phyloP scores from a whole-genome alignment of 2,329 filamentous ascomycete species.

The Monosporascus cannonballus region DNA sequence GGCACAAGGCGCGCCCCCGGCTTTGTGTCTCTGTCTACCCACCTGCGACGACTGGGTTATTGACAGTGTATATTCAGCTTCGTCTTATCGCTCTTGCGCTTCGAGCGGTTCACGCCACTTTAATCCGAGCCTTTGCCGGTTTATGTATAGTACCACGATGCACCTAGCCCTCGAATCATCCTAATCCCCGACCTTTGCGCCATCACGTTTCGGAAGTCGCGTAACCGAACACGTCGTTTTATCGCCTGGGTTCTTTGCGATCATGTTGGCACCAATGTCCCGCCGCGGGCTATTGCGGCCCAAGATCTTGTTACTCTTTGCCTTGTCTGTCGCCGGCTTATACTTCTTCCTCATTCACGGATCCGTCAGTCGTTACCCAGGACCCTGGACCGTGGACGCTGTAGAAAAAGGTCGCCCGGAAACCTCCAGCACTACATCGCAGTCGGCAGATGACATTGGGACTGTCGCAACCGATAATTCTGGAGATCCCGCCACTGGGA shows the following conservation, averaged over 20 bases:
- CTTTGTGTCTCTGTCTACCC: background rate
- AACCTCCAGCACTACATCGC: background rate
- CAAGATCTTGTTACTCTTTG: constrained; percentile 35
- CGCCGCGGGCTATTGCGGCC: constrained; percentile 33
- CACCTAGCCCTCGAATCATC: background rate
- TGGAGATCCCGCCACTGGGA: background rate
- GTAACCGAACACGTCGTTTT: constrained; percentile 2
- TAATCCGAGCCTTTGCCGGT: background rate
- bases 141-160: background rate
- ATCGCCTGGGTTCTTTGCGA: constrained; percentile 7
- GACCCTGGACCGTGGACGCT: constrained; percentile 7
- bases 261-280: constrained; percentile 26
- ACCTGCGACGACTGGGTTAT: background rate
- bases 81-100: background rate
- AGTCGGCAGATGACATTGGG: background rate
- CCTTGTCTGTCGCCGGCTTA: constrained; percentile 32
- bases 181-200: background rate
- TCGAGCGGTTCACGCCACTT: no score
- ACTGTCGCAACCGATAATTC: constrained; percentile 7
- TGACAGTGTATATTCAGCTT: background rate
- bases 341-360: constrained; percentile 38
- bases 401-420: background rate
- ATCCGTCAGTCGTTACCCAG: constrained; percentile 18
- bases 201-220: background rate
- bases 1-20: no score